Evolutionary conservation across 2,329 filamentous ascomycete species (phyloP).

Genomic region (Penicillium crustosum): DNA sequence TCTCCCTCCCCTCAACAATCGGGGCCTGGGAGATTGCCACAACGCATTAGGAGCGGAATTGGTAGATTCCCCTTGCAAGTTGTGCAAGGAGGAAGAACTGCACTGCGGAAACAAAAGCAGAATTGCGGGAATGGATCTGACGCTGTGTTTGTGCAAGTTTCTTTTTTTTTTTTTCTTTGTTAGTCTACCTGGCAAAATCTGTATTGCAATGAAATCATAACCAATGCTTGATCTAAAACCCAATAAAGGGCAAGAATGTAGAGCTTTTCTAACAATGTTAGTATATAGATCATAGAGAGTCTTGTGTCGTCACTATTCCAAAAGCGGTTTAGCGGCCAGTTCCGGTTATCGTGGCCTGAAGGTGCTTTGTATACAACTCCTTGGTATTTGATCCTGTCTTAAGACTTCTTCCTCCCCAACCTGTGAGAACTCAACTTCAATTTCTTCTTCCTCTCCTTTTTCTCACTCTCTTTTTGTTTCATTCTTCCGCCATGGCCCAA

Average conservation of each 20-base stretch:
- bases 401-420: constrained; percentile 8
- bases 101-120: constrained; percentile 17
- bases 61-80: constrained; percentile 10
- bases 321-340: constrained; percentile 31
- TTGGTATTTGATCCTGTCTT: constrained; percentile 20
- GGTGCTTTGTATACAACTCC: constrained; percentile 28
- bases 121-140: constrained; percentile 16
- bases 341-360: constrained; percentile 46
- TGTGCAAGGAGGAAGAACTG: constrained; percentile 9
- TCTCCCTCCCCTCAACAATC: constrained; percentile 5
- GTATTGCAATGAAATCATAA: constrained; percentile 14
- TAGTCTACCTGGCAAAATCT: constrained; percentile 2
- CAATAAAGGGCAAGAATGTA: constrained; percentile 9
- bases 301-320: constrained; percentile 32
- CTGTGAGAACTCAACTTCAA: neutral
- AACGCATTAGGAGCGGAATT: constrained; percentile 18
- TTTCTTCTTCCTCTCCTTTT: neutral
- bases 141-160: constrained; percentile 6
- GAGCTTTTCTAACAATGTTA: neutral
- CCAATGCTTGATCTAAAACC: neutral
- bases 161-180: constrained; percentile 14
- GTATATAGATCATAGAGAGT: constrained; percentile 8
- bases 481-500: constrained; percentile 45
- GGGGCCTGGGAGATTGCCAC: constrained; percentile 18
- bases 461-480: constrained; percentile 1